Percentiles rank a stretch among this genome's conserved stretches.
These are phyloP conservation scores for Fusarium miscanthi DNA, from an alignment of 2,329 filamentous ascomycete species.

Conservation along the genomic window DNA sequence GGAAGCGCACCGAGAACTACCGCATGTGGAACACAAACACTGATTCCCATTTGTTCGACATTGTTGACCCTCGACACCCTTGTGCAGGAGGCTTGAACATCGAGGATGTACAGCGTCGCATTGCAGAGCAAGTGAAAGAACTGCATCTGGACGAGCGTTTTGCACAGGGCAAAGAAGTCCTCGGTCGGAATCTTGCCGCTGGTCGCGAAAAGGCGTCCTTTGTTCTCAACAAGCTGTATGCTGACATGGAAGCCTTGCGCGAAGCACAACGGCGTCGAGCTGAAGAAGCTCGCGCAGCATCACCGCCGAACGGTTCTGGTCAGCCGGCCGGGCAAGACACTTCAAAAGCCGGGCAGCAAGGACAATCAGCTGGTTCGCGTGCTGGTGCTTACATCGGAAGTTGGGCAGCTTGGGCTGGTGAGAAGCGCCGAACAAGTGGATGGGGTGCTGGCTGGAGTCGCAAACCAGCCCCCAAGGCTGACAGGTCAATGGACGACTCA, in stretches of 20 bases:
- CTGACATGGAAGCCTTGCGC: conserved; percentile 79
- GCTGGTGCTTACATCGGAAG: conserved; percentile 74
- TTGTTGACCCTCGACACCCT: conserved; percentile 92
- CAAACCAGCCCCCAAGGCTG: conserved; percentile 48
- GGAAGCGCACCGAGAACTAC: conserved; percentile 91
- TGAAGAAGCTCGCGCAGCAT: conserved; percentile 51
- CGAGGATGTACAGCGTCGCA: conserved; percentile 90
- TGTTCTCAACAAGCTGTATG: conserved; percentile 88
- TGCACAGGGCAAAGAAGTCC: conserved; percentile 81
- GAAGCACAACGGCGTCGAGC: conserved; percentile 58
- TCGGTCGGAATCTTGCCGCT: conserved; percentile 89
- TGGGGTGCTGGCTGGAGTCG: conserved; percentile 57
- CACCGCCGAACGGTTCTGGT: conserved; percentile 10
- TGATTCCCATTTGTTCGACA: conserved; percentile 91
- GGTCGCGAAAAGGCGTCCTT: conserved; percentile 89
- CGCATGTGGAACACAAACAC: conserved; percentile 84
- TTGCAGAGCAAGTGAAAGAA: conserved; percentile 92
- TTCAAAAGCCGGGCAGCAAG: conserved; percentile 58
- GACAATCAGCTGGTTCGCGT: conserved; percentile 63
- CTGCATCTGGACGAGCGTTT: conserved; percentile 93
- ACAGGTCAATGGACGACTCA: conserved; percentile 48
- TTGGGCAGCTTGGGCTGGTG: conserved; percentile 77
- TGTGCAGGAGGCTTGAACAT: conserved; percentile 93
- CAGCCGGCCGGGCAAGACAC: conserved; percentile 41
- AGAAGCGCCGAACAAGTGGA: conserved; percentile 74